A percentile compares a stretch with the other conserved stretches of the same genome.
phyloP scores from a whole-genome alignment of 2,329 filamentous ascomycete species.

The Exophiala mesophila region DNA sequence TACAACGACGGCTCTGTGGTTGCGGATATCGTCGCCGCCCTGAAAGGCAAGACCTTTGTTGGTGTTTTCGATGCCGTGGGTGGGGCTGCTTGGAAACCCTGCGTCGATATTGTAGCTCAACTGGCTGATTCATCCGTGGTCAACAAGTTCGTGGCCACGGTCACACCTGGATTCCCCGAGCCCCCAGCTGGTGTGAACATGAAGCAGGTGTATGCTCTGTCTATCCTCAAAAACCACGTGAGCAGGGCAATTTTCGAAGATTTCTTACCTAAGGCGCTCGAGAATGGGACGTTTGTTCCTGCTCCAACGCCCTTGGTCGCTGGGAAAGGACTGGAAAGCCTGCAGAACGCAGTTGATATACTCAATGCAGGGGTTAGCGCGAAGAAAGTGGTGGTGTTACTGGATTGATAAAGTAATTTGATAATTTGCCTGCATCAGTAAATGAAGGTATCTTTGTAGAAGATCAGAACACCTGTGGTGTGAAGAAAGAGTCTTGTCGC shows the following conservation, averaged over 20 bases:
- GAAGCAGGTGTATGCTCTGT: conserved; percentile 21
- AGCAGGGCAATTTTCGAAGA: conserved; percentile 35
- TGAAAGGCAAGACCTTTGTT: conserved; percentile 22
- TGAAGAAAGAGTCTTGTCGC: no score
- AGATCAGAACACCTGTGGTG: no score
- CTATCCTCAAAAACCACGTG: conserved; percentile 16
- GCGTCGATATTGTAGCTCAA: conserved; percentile 21
- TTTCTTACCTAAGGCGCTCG: conserved; percentile 38
- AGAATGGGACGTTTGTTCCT: conserved; percentile 32
- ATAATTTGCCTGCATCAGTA: no score
- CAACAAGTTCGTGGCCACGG: conserved; percentile 23
- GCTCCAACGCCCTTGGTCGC: conserved; percentile 39
- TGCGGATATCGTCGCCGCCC: conserved; percentile 29
- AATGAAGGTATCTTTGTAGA: no score
- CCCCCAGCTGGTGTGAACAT: conserved; percentile 17
- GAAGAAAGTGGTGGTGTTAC: conserved; percentile 39
- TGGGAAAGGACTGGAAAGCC: conserved; percentile 39
- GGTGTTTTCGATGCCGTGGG: conserved; percentile 23
- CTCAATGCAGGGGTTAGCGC: conserved; percentile 39
- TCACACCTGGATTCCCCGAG: conserved; percentile 5
- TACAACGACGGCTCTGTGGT: conserved; percentile 35
- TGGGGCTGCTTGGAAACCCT: conserved; percentile 21
- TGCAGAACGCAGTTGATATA: conserved; percentile 40
- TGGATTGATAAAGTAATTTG: no score
- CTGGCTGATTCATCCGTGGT: no score